Evolutionary conservation across 2,329 filamentous ascomycete genomes (phyloP).

Genomic region (Bipolaris gigantea): DNA sequence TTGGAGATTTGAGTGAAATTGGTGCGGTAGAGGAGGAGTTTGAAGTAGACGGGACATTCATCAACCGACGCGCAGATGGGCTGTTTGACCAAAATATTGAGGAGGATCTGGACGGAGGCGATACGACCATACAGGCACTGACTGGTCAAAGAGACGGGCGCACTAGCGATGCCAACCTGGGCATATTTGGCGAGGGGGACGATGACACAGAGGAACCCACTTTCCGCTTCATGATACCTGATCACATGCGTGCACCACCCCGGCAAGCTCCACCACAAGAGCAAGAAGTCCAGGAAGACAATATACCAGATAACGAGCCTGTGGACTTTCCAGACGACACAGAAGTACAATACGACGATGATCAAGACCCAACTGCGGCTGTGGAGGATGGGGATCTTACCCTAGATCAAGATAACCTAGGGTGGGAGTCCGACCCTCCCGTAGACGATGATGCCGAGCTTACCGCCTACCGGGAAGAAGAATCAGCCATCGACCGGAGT

Average conservation of each 20-base stretch:
- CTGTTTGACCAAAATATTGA: conserved; percentile 45
- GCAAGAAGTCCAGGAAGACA: conserved; percentile 11
- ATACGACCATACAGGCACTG: conserved; percentile 37
- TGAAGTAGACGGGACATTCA: conserved; percentile 49
- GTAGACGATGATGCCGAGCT: conserved; percentile 34
- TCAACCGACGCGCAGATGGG: conserved; percentile 41
- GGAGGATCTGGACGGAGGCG: conserved; percentile 30
- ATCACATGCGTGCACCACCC: conserved; percentile 31
- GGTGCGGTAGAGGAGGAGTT: conserved; percentile 40
- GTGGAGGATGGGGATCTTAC: conserved; percentile 29
- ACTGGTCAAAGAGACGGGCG: conserved; percentile 36
- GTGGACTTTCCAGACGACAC: conserved; percentile 34
- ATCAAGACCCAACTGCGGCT: conserved; percentile 27
- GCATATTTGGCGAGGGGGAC: conserved; percentile 37
- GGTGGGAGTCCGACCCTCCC: conserved; percentile 38
- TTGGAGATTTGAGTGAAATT: conserved; percentile 51
- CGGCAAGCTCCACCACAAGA: conserved; percentile 20
- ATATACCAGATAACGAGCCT: conserved; percentile 5
- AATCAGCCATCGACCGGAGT: conserved; percentile 41
- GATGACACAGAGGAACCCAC: conserved; percentile 45
- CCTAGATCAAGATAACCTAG: conserved; percentile 22
- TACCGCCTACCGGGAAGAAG: conserved; percentile 40
- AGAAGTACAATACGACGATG: conserved; percentile 19
- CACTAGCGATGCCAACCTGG: conserved; percentile 35
- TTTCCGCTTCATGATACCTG: conserved; percentile 44